phyloP scores from a whole-genome alignment of 352 stramenopile genomes.

The Thraustotheca clavata region DNA sequence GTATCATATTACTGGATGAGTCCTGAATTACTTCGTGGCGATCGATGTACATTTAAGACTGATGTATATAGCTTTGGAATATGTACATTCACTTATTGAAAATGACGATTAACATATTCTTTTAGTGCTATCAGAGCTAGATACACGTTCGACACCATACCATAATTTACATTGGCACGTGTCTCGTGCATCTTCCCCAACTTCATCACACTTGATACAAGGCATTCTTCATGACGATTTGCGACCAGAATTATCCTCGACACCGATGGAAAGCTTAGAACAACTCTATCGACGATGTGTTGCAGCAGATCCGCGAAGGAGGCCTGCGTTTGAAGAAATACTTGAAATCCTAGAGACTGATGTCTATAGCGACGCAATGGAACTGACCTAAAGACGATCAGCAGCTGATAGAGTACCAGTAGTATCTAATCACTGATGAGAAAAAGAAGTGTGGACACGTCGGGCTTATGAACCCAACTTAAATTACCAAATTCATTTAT shows the following conservation, averaged over 20 bases:
- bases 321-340: neutral
- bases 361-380: neutral
- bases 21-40: conserved; percentile 80
- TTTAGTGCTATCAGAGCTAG: conserved; percentile 61
- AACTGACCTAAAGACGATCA: too few species aligned
- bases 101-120: neutral
- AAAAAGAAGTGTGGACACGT: too few species aligned
- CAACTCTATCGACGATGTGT: neutral
- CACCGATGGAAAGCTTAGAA: neutral
- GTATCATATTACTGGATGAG: conserved; percentile 60
- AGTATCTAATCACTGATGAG: too few species aligned
- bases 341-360: neutral
- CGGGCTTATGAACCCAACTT: too few species aligned
- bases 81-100: conserved; percentile 3
- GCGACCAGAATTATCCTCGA: neutral
- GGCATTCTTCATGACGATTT: neutral
- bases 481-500: too few species aligned
- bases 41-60: conserved; percentile 79
- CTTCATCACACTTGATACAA: neutral
- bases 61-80: conserved; percentile 86
- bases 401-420: too few species aligned
- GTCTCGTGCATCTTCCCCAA: too few species aligned
- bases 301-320: neutral
- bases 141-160: conserved; percentile 53
- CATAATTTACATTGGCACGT: neutral